Conservation (phyloP, 2,329 filamentous ascomycete species). For the Colletotrichum costaricense region DNA sequence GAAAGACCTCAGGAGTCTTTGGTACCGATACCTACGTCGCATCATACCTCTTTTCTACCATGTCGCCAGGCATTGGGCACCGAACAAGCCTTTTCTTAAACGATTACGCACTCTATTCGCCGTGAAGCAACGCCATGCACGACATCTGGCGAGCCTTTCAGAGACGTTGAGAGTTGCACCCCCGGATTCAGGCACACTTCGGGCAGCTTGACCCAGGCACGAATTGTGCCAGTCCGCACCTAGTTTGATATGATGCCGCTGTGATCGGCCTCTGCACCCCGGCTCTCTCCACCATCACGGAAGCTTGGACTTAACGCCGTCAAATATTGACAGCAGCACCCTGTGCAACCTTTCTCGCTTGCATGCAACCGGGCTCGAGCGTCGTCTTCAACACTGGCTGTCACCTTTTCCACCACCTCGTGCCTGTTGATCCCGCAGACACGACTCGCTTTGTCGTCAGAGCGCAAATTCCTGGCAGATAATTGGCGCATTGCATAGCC, state of each 20-base stretch:
- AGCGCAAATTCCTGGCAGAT: not conserved
- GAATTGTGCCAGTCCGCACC: not conserved
- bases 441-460: conserved; percentile 22
- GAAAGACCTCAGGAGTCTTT: not conserved
- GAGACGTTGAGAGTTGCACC: conserved; percentile 2
- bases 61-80: not conserved
- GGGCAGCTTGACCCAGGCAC: not conserved
- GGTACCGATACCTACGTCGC: not conserved
- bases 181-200: conserved; percentile 19
- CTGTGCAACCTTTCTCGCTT: conserved; percentile 26
- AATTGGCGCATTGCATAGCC: not conserved
- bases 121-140: conserved; percentile 22
- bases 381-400: conserved; percentile 24
- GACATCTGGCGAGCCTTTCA: conserved; percentile 9
- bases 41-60: not conserved
- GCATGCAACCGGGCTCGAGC: conserved; percentile 28
- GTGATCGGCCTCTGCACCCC: conserved; percentile 14
- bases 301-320: conserved; percentile 34
- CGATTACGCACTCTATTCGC: not conserved
- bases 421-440: not conserved
- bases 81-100: not conserved
- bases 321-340: conserved; percentile 26
- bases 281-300: not conserved
- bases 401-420: not conserved
- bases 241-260: conserved; percentile 6